Base-by-base conservation (phyloP, 2,329 filamentous ascomycete species). In the Aspergillus phoenicis region DNA sequence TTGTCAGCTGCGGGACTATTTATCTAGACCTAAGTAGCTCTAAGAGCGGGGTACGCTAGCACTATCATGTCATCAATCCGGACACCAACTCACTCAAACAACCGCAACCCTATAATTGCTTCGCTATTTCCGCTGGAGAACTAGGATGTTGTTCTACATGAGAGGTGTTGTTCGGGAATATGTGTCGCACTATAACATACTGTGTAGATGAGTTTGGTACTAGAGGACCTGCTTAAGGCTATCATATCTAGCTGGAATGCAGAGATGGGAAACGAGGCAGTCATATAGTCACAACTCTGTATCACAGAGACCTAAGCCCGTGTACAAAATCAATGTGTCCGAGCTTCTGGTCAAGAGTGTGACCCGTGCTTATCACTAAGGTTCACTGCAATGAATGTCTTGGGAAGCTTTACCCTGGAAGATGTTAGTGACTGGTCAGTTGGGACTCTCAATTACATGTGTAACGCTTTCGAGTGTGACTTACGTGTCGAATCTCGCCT, bases 401-500 rank as follows among this genome's bases (percentile, higher is more conserved):
- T 82, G 8, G 81, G 81, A 43, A 83, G 71, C 72, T 83, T 79
- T n/a, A 83, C 81, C 26, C 78, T 81, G 33, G 49, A 38, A 43
- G 30, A n/a, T 55, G 30, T 65, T 43, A 11, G 13, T 15, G 20
- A 13, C 22, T 45, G 22, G 24, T 45, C 41, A 22, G 20, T 11
- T 64, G n/a, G 61, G 26, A 43, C 58, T 60, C 17, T 64, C 41
- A 30, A 47, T 36, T 20, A 8, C 15, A 48, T 20, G 4, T 22
- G 52, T n/a, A 49, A 10, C 6, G 7, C 11, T 7, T 30, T 41
- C 52, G 61, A 83, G 8, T 8, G 39, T 57, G 60, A 83, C 89
- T 80, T 84, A 94, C 90, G 93, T 93, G 73, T 97, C 91, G 73
- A 99, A 98, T 71, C 97, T 98, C 53, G 91, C 94, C 66, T 93